Evolutionary conservation across 352 stramenopile species (phyloP).

Genomic region (Pythium brassicae): DNA sequence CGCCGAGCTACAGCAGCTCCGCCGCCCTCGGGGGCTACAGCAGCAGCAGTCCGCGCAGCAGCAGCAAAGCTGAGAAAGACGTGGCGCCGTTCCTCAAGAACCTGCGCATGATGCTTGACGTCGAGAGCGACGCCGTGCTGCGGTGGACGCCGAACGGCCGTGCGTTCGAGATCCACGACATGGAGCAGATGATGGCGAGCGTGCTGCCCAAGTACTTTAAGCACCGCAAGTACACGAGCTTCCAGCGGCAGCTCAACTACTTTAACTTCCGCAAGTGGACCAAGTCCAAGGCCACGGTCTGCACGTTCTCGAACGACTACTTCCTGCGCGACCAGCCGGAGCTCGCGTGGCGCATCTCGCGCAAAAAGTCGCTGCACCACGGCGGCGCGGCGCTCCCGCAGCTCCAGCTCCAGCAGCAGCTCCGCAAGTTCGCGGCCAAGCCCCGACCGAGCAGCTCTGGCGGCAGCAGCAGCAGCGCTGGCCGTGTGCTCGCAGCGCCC

Average conservation of each 20-base stretch:
- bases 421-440: slow-evolving; percentile 4
- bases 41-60: slow-evolving; percentile 3
- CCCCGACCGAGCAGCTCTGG: slow-evolving; percentile 1
- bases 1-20: not conserved
- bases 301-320: slow-evolving; percentile 75
- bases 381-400: slow-evolving; percentile 8
- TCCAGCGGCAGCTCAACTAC: slow-evolving; percentile 94
- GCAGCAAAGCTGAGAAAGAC: slow-evolving; percentile 24
- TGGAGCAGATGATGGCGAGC: slow-evolving; percentile 72
- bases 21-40: not conserved
- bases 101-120: slow-evolving; percentile 56
- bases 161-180: slow-evolving; percentile 76
- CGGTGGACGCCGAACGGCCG: slow-evolving; percentile 60
- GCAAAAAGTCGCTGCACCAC: slow-evolving; percentile 49
- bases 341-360: slow-evolving; percentile 58
- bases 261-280: slow-evolving; percentile 92
- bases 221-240: slow-evolving; percentile 92
- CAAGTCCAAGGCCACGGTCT: slow-evolving; percentile 73
- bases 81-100: slow-evolving; percentile 67
- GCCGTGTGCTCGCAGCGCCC: not conserved
- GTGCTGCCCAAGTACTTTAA: slow-evolving; percentile 94
- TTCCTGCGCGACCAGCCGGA: slow-evolving; percentile 68
- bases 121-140: slow-evolving; percentile 46
- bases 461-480: not conserved
- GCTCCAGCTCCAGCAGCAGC: not conserved